A percentile compares a stretch with the other conserved stretches of the same genome.
phyloP scores from a whole-genome alignment of 2,329 filamentous ascomycete genomes.

The Stylonectria norvegica region DNA sequence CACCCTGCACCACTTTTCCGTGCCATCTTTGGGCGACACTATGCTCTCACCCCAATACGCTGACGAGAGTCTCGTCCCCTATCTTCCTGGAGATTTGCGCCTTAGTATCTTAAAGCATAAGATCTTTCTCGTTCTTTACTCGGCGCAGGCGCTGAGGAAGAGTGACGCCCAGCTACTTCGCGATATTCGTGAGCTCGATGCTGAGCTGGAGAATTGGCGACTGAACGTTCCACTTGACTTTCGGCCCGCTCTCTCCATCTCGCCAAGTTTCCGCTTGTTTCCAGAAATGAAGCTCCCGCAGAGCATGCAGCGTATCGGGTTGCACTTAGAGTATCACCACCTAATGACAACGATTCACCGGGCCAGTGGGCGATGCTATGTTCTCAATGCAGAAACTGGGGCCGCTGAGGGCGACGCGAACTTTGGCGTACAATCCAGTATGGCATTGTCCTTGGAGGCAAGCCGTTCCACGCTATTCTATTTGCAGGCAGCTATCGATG shows the following conservation, averaged over 20 bases:
- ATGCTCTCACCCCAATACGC: background rate
- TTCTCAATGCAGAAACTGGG: background rate
- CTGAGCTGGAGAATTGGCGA: constrained; percentile 55
- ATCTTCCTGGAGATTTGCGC: constrained; percentile 46
- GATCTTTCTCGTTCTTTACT: constrained; percentile 47
- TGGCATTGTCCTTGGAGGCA: constrained; percentile 52
- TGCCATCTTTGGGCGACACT: constrained; percentile 1
- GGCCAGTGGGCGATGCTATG: constrained; percentile 48
- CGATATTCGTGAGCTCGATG: constrained; percentile 54
- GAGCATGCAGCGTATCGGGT: constrained; percentile 45
- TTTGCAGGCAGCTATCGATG: constrained; percentile 40
- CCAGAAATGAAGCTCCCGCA: constrained; percentile 26
- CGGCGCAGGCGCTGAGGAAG: constrained; percentile 44
- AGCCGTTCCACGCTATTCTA: constrained; percentile 53
- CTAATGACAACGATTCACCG: constrained; percentile 54
- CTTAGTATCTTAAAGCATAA: constrained; percentile 52
- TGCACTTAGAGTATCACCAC: constrained; percentile 55
- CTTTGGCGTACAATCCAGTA: constrained; percentile 47
- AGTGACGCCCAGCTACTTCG: constrained; percentile 52
- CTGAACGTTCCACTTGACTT: constrained; percentile 42
- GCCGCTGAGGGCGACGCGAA: constrained; percentile 33
- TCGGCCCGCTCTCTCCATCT: constrained; percentile 46
- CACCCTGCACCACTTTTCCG: constrained; percentile 19
- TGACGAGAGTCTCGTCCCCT: constrained; percentile 23
- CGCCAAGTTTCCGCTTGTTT: constrained; percentile 20